Evolutionary conservation across 352 stramenopile species (phyloP).

Genomic region (Peronospora tabacina): DNA sequence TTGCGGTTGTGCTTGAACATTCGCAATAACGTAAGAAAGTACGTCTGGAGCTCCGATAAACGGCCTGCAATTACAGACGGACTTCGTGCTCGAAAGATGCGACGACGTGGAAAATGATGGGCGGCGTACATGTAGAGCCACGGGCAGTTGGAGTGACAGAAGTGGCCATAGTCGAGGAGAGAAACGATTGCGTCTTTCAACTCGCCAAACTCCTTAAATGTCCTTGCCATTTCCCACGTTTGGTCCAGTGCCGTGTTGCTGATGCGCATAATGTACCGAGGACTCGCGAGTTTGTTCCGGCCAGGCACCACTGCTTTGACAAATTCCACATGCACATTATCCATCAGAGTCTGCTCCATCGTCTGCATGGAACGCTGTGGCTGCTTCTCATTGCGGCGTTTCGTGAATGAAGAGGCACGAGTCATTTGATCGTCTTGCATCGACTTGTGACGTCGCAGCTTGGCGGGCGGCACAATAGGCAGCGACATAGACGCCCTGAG

Average conservation of each 20-base stretch:
- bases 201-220: conserved; percentile 73
- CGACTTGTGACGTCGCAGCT: conserved; percentile 37
- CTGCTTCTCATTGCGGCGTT: conserved; percentile 52
- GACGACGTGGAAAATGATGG: conserved; percentile 69
- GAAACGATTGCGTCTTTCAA: conserved; percentile 56
- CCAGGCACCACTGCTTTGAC: conserved; percentile 66
- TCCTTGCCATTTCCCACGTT: conserved; percentile 74
- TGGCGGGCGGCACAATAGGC: conserved; percentile 21
- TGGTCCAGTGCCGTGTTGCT: conserved; percentile 55
- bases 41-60: conserved; percentile 54
- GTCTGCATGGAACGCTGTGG: conserved; percentile 32
- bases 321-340: conserved; percentile 74
- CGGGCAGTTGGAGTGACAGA: conserved; percentile 72
- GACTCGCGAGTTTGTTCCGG: conserved; percentile 52
- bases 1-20: conserved; percentile 57
- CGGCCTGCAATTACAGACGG: conserved; percentile 54
- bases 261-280: conserved; percentile 76
- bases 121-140: conserved; percentile 79
- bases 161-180: conserved; percentile 68
- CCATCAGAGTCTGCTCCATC: conserved; percentile 63
- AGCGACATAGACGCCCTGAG: conserved; percentile 41
- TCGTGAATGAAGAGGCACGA: conserved; percentile 35
- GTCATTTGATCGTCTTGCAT: conserved; percentile 29
- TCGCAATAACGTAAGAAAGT: conserved; percentile 54
- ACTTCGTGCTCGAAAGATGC: conserved; percentile 63